Evolutionary conservation across 495 filamentous ascomycete species (phyloP), one percentile per base, ranked within the genome.

Genomic region (Trichoderma erinaceum): DNA sequence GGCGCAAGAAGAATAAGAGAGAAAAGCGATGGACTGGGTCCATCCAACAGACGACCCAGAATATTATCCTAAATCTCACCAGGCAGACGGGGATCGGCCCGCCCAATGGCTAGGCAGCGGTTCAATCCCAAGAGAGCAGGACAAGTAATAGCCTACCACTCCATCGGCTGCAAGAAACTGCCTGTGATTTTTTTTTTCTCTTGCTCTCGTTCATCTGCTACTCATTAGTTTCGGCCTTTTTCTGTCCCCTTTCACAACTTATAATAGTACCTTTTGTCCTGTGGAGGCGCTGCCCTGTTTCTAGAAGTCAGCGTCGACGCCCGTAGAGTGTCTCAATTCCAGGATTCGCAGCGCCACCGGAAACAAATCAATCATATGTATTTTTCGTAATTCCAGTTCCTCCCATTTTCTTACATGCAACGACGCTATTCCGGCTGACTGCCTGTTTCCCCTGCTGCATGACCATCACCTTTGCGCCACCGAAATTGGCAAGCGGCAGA

Each of bases 301-400:
- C 48, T 61, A n/a, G 56, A 61, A 61, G 56, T 61, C 56, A 61
- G 56, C 56, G 25, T 32, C 56, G 56, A 61, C 56, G 56, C 56
- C 56, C 56, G 56, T 61, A 18, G 18, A 10, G 18, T 23, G 48
- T 52, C 18, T 61, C 56, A 32, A 13, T 23, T 21, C 56, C 27
- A 61, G 56, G 56, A 56, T 56, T 11, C 44, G 44, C 44, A 48
- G 44, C 44, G 44, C 44, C 44, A n/a, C 44, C 18, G 2, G 10
- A n/a, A n/a, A 1, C 4, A 48, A 48, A 5, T 48, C 44, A 48
- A 15, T 15, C 13, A 16, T 15, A 15, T 48, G 44, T n/a, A 29
- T 48, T 3, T 16, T 16, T 48, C 12, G 0, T 13, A 16, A 15
- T 48, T 52, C 7, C 48, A 21, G 13, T n/a, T 44, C 43, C 44